phyloP scores from a whole-genome alignment of 2,329 filamentous ascomycete species.

The Fusarium bulbicola region DNA sequence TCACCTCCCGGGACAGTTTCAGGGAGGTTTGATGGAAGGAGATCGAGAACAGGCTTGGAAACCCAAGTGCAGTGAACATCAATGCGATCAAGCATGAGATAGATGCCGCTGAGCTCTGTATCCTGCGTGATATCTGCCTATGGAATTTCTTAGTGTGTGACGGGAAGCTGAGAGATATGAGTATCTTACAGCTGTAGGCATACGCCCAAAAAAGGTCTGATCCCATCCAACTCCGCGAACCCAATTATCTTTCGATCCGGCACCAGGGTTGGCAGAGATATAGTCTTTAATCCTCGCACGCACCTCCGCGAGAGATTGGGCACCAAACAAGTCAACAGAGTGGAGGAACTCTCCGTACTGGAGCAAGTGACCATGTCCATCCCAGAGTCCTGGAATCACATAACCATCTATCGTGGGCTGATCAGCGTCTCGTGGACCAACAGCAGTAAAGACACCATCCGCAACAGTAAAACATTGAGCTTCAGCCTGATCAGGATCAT shows the following conservation, averaged over 20 bases:
- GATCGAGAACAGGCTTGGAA: constrained; percentile 68
- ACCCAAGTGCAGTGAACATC: constrained; percentile 78
- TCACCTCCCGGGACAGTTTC: constrained; percentile 70
- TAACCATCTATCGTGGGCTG: constrained; percentile 53
- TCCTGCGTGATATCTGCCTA: constrained; percentile 65
- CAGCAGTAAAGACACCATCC: constrained; percentile 60
- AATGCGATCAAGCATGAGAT: constrained; percentile 75
- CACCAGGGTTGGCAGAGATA: constrained; percentile 57
- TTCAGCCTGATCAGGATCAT: constrained; percentile 47
- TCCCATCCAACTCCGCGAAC: constrained; percentile 76
- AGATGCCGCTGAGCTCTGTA: constrained; percentile 61
- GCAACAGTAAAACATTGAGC: constrained; percentile 66
- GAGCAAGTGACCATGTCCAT: constrained; percentile 74
- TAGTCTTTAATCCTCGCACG: constrained; percentile 62
- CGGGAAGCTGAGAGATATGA: neutral
- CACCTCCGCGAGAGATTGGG: constrained; percentile 64
- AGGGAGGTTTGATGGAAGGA: constrained; percentile 63
- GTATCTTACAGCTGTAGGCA: constrained; percentile 69
- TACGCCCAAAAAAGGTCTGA: constrained; percentile 69
- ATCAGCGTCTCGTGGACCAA: constrained; percentile 51
- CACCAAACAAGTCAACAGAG: constrained; percentile 71
- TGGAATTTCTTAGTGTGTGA: neutral
- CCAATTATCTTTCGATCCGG: constrained; percentile 67
- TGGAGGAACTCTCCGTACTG: constrained; percentile 74
- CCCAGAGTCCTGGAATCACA: constrained; percentile 74